Base-by-base conservation (phyloP, 2,329 filamentous ascomycete species). In the Trichoderma citrinoviride region DNA sequence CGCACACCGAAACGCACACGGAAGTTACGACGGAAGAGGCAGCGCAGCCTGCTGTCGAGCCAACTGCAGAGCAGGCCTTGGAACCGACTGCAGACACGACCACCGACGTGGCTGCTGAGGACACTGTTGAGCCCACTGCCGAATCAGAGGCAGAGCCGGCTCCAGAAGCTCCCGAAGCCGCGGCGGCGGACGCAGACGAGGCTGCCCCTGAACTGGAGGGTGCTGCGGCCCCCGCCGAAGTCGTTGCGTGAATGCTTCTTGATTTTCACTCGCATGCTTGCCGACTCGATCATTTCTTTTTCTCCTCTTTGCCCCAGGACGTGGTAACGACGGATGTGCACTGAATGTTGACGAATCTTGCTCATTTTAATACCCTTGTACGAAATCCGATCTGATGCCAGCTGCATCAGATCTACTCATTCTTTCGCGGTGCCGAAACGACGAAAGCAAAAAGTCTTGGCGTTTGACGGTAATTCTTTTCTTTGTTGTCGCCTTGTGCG, bases 301-400 rank as follows among this genome's bases (percentile, higher is more conserved):
- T 47, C 27, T 40, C 23, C 27, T 14, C 23, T 53, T 44, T 49
- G 23, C 44, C 50, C 29, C 17, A 23, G 29, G 55, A 27, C 54
- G 23, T 5, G 55, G 47, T 46, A 44, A 60, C 15, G 55, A 19
- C 21, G 49, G 53, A 61, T 53, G 55, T 29, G 33, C 17, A 47
- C 46, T 37, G 25, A 47, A 41, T 46, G 43, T 62, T 62, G 60
- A 63, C 60, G 44, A 64, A 69, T 64, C 70, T 61, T 65, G 66
- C 69, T 70, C 69, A 69, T 68, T 71, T 70, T 74, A 74, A 70
- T 74, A 74, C 72, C 72, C 67, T 58, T 69, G 67, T 67, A 67
- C 71, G 64, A 69, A 67, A 69, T 23, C 19, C 47, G 43, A 43
- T 41, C 29, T 61, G 64, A 61, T 65, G 43, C 37, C 46, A 53